These are phyloP conservation scores for Rhododendron mucronatum DNA, from an alignment of 148 eudicot genomes.

Conservation along the genomic window DNA sequence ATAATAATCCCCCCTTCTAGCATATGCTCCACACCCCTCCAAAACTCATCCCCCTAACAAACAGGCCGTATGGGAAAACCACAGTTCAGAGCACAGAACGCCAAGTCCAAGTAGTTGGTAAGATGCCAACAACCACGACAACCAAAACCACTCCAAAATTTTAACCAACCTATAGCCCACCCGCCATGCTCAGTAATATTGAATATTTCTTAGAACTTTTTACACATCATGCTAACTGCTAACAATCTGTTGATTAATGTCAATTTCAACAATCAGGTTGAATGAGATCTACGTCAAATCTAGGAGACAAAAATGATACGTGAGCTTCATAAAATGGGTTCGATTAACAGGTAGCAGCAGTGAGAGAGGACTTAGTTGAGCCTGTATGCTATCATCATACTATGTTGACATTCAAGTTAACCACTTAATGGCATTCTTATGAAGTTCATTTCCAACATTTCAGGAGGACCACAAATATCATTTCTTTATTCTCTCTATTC, in stretches of 20 bases:
- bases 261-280: neutral
- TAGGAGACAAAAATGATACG: neutral
- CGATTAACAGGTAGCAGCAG: neutral
- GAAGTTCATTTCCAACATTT: too few species aligned
- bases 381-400: neutral
- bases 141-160: neutral
- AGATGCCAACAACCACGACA: neutral
- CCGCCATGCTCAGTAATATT: neutral
- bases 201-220: neutral
- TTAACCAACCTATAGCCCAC: neutral
- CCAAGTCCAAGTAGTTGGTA: neutral
- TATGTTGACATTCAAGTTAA: neutral
- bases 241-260: neutral
- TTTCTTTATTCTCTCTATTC: neutral
- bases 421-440: too few species aligned
- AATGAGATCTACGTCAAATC: neutral
- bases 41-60: neutral
- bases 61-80: neutral
- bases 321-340: neutral
- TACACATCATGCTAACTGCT: neutral
- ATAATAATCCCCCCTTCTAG: neutral
- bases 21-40: neutral
- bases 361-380: neutral
- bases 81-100: neutral
- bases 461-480: too few species aligned